Conservation (phyloP, 768 basidiomycete genomes). For the Chalciporus chontae region DNA sequence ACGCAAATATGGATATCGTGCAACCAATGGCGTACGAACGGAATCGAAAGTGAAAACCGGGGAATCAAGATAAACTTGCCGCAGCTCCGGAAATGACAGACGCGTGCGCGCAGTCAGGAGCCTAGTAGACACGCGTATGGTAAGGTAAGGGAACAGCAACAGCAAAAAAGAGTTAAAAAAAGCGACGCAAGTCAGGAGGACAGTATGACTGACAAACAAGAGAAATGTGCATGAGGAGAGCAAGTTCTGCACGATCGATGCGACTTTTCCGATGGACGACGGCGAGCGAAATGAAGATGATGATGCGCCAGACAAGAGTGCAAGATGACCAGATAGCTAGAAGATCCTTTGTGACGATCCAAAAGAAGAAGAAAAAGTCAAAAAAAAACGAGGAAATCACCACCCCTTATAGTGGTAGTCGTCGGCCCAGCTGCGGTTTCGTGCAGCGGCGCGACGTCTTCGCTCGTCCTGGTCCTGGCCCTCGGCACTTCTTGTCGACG, state of each 20-base stretch:
- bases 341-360: constrained; percentile 16
- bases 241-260: constrained; percentile 15
- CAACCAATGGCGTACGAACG: constrained; percentile 17
- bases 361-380: neutral
- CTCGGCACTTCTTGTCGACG: constrained; percentile 15
- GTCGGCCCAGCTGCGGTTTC: constrained; percentile 67
- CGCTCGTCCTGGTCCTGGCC: constrained; percentile 40
- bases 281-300: constrained; percentile 11
- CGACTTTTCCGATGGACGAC: neutral
- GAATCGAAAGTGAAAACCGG: neutral
- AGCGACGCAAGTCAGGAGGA: neutral
- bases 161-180: constrained; percentile 8
- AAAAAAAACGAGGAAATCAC: constrained; percentile 31
- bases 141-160: constrained; percentile 15
- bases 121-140: constrained; percentile 11
- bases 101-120: constrained; percentile 1
- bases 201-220: neutral
- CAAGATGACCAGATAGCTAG: constrained; percentile 23
- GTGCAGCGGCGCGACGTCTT: constrained; percentile 44
- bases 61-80: constrained; percentile 12
- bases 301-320: constrained; percentile 15
- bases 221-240: constrained; percentile 18
- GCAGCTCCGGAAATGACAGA: constrained; percentile 10
- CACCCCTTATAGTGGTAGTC: constrained; percentile 67
- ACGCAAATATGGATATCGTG: constrained; percentile 10